Base-by-base conservation (phyloP, 2,329 filamentous ascomycete genomes). In the Trichophyton mentagrophytes region DNA sequence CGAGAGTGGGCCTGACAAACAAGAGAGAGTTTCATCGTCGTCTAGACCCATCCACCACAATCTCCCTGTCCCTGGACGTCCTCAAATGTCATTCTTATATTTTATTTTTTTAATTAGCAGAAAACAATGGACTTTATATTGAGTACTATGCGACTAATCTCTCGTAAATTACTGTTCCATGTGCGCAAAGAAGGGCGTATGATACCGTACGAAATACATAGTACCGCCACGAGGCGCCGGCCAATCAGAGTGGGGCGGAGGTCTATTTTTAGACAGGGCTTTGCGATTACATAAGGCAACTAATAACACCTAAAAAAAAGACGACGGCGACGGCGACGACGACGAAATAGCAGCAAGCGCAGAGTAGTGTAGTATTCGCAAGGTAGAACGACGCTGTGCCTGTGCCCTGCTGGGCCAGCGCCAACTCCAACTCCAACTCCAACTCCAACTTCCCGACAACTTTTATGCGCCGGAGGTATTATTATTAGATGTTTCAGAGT, bases 251-350 rank as follows among this genome's bases (percentile, higher is more conserved):
- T 15, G 22, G 25, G 49, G 3, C 22, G 3, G 2, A n/a, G 17
- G 46, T 51, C 49, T 53, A 53, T 53, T 53, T 53, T 53, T 53
- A 53, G 49, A 22, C 8, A 44, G 44, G 49, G 27, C 22, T 53
- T 33, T n/a, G 49, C 11, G 17, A 22, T 51, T 51, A 51, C 22
- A 22, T 53, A 30, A 53, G 27, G 6, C 2, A 22, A 3, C 22
- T 30, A 25, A 17, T 8, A 47, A 9, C 20, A 47, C 20, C 44
- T 20, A 47, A 25, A 22, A 25, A 33, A 25, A 9, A 3, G 33
- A 33, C 3, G 27, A 25, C 7, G n/a, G 8, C 13, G 13, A 53
- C 9, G 22, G 33, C 9, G 20, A 47, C 17, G 44, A 47, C 2
- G 44, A 46, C 42, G 42, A 38, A 38, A 2, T 15, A 20, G 42